phyloP scores from a whole-genome alignment of 345 rosid species.

The Zanthoxylum bungeanum region DNA sequence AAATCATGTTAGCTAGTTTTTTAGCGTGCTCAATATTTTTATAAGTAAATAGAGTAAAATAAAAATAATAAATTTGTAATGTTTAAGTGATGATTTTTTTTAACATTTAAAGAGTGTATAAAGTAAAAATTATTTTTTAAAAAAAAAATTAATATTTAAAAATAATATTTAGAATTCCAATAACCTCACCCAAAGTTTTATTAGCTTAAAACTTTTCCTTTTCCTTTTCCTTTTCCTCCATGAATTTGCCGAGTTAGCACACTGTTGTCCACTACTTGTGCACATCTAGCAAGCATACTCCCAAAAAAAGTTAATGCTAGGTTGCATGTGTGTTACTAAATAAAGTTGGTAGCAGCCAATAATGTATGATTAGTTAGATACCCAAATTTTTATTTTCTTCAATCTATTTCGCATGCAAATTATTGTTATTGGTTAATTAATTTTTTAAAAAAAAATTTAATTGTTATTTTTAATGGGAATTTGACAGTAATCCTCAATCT shows the following conservation, averaged over 20 bases:
- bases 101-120: too few relatives aligned
- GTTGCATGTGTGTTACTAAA: not conserved
- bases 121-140: too few relatives aligned
- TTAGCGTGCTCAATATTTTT: too few relatives aligned
- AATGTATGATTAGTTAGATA: not conserved
- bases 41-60: too few relatives aligned
- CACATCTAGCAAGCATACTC: not conserved
- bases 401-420: not conserved
- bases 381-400: not conserved
- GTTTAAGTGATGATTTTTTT: too few relatives aligned
- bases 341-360: not conserved
- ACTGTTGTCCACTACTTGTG: not conserved
- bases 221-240: too few relatives aligned
- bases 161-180: too few relatives aligned
- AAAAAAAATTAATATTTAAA: too few relatives aligned
- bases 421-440: not conserved
- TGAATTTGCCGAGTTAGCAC: not conserved
- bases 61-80: too few relatives aligned
- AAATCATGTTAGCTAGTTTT: too few relatives aligned
- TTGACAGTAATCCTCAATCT: not conserved
- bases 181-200: too few relatives aligned
- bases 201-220: not conserved
- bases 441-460: not conserved
- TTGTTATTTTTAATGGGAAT: not conserved
- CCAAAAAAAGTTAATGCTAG: not conserved